Percentiles rank a stretch among this genome's conserved stretches.
These are phyloP conservation scores for Xylariaceae sp. DNA, from an alignment of 2,329 filamentous ascomycete genomes.

Conservation along the genomic window DNA sequence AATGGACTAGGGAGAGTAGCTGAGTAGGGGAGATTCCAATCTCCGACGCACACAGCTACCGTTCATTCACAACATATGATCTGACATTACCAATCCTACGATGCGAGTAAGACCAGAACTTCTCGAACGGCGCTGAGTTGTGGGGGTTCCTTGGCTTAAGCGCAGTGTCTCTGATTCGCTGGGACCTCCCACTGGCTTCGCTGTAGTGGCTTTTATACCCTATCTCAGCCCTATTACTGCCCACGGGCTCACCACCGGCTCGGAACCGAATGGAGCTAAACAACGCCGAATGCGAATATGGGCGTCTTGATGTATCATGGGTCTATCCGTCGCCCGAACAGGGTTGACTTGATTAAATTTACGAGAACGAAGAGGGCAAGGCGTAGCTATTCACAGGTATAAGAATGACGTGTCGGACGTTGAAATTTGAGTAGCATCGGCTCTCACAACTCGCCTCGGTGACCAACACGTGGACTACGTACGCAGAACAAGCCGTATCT, in stretches of 20 bases:
- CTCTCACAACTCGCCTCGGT: background rate
- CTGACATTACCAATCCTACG: no score
- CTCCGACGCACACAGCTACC: no score
- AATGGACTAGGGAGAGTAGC: no score
- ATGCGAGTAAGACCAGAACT: no score
- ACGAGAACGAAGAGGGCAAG: background rate
- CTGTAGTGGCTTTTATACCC: no score
- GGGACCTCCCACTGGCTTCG: no score
- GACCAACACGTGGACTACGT: background rate
- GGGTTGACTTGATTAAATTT: background rate
- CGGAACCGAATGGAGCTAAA: background rate
- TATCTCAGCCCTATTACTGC: background rate
- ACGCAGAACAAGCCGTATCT: background rate
- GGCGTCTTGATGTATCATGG: background rate
- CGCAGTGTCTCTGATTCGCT: no score
- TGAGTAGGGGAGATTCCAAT: no score
- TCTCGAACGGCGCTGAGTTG: no score
- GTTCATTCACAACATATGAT: no score
- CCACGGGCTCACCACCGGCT: background rate
- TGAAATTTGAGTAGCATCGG: background rate
- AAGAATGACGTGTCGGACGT: background rate
- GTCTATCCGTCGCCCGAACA: background rate
- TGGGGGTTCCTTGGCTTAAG: no score
- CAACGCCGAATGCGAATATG: background rate
- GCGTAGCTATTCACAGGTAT: background rate